phyloP scores from a whole-genome alignment of 2,329 filamentous ascomycete genomes.

The Ilyonectria robusta region DNA sequence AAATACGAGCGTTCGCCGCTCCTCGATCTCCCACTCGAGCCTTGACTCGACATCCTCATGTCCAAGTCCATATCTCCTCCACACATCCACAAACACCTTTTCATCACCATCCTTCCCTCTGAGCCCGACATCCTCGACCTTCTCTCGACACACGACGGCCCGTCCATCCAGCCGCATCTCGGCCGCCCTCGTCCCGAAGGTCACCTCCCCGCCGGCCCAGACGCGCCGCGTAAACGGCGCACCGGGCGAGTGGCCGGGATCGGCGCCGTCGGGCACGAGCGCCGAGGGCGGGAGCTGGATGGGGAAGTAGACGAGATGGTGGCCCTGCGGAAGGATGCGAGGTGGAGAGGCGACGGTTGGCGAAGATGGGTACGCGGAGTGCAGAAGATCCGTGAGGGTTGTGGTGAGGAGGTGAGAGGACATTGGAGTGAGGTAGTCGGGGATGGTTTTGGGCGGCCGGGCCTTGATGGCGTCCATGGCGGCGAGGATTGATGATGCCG shows the following conservation, averaged over 20 bases:
- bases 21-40: conserved; percentile 55
- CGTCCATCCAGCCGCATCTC: conserved; percentile 57
- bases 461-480: conserved; percentile 43
- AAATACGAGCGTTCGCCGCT: conserved; percentile 68
- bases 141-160: conserved; percentile 61
- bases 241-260: conserved; percentile 83
- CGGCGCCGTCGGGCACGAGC: conserved; percentile 87
- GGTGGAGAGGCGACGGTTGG: conserved; percentile 43
- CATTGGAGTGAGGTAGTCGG: conserved; percentile 67
- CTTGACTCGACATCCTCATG: conserved; percentile 39
- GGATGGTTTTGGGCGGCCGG: conserved; percentile 54
- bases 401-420: conserved; percentile 76
- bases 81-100: conserved; percentile 67
- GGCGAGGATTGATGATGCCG: conserved; percentile 27
- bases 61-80: conserved; percentile 59
- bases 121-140: conserved; percentile 56
- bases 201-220: conserved; percentile 87
- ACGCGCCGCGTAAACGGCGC: conserved; percentile 80
- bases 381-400: conserved; percentile 71
- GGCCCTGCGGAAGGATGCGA: conserved; percentile 71
- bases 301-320: conserved; percentile 92
- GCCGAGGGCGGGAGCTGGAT: conserved; percentile 71
- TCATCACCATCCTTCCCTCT: conserved; percentile 53
- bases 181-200: conserved; percentile 58
- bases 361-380: conserved; percentile 25